Base-by-base conservation (phyloP, 2,329 filamentous ascomycete genomes). In the Madurella fahalii region DNA sequence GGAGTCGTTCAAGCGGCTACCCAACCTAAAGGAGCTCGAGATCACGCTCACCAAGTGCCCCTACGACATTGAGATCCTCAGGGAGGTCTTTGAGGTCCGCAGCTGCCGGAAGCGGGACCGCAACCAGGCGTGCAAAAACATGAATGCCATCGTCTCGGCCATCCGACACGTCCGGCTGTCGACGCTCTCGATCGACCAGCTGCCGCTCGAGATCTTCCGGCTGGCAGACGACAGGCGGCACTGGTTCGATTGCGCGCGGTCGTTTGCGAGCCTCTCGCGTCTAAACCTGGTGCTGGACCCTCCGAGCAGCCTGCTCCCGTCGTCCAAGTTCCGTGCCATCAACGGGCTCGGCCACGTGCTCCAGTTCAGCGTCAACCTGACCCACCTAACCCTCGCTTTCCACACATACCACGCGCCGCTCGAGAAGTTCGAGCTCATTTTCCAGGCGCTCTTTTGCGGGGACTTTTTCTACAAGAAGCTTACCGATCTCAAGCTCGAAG, bases 281-380 rank as follows among this genome's bases (percentile, higher is more conserved):
- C 72, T 77, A 18, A 64, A 71, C 58, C 63, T 76, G 12, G 70
- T 69, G 9, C 58, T 77, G 44, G 74, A 77, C 60, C 67, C 70
- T 2, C 73, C 73, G 8, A 63, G 65, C 13, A 60, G 71, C 13
- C 62, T 68, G 30, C 65, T 73, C 2, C 74, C 73, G 2, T 67
- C 71, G 9, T 39, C 51, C 25, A 67, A 68, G 45, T 68, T 72
- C 57, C 68, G 71, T 58, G 70, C 73, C 49, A 65, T 76, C 57
- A 75, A 74, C 60, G 73, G 72, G 4, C 68, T 77, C 13, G 74
- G 73, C 49, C 69, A 70, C 51, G 66, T 76, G 17, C 66, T 77
- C 18, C 73, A 72, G 53, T 68, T 71, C 47, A 68, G 71, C 11
- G 65, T 59, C 40, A 65, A 70, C 45, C 48, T 77, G 34, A 69